Evolutionary conservation across 805 yeast species (phyloP).

Genomic region (Candida alai): DNA sequence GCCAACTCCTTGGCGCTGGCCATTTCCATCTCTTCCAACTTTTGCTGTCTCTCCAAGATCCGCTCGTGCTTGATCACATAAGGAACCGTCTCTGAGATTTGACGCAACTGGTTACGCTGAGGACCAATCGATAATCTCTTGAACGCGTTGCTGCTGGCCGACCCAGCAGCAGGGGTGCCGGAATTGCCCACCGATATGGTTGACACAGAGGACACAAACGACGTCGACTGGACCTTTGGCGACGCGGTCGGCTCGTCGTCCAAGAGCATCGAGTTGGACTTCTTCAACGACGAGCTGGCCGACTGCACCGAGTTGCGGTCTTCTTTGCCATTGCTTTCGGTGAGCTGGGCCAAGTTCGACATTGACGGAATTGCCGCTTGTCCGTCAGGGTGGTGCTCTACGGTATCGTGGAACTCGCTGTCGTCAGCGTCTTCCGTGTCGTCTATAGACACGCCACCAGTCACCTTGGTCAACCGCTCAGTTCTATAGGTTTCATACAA

Average conservation of each 20-base stretch:
- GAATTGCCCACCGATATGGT: conserved; percentile 23
- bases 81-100: conserved; percentile 82
- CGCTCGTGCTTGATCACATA: conserved; percentile 76
- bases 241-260: conserved; percentile 17
- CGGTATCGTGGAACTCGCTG: conserved; percentile 26
- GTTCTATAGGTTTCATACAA: conserved; percentile 78
- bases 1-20: conserved; percentile 73
- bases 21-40: conserved; percentile 74
- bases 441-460: conserved; percentile 27
- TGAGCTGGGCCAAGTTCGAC: conserved; percentile 57
- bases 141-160: conserved; percentile 25
- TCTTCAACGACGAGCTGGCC: conserved; percentile 16
- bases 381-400: conserved; percentile 15
- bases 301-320: conserved; percentile 19
- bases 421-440: conserved; percentile 17
- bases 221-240: conserved; percentile 24
- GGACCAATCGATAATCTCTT: conserved; percentile 44
- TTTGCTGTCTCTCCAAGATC: conserved; percentile 69
- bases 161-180: conserved; percentile 5
- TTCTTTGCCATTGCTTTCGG: conserved; percentile 19
- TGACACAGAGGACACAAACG: conserved; percentile 30
- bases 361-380: conserved; percentile 45
- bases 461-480: conserved; percentile 61
- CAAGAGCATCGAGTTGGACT: conserved; percentile 34
- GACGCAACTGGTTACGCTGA: conserved; percentile 63